Base-by-base conservation (phyloP, 2,329 filamentous ascomycete genomes). In the Mycosphaerella sp. region DNA sequence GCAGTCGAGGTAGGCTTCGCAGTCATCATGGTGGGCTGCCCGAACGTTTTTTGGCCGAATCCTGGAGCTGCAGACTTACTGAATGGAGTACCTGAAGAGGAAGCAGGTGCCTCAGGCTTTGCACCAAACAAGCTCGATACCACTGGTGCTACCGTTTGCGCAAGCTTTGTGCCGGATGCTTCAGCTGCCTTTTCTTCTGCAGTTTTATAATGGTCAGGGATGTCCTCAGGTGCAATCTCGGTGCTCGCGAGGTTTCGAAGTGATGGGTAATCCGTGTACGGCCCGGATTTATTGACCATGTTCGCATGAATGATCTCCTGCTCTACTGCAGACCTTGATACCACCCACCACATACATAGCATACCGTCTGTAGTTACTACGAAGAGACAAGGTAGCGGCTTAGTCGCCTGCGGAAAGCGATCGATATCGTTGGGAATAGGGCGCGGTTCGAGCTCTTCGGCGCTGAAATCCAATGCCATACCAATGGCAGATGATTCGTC, bases 281-380 rank as follows among this genome's bases (percentile, higher is more conserved):
- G 47, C 13, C 48, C 48, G 18, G 46, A 16, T 28, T 44, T 43
- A 25, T 54, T 34, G 8, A 56, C 44, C 13, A 56, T 56, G 14
- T 32, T 40, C n/a, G 52, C 21, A 28, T 54, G 47, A 13, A 45
- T 30, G 32, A 27, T 54, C 25, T 50, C 84, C 60, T 84, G 75
- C 53, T 84, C 81, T 55, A 98, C 83, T 1, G 91, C 89, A 37
- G 94, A 89, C 32, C 86, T 81, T 70, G 96, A 96, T 16, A 97
- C 79, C 39, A 97, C 72, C 88, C 91, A 96, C 89, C 91, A 98
- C 10, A 83, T 79, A 41, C 81, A 82, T 13, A 98, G 74, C 8
- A 95, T 73, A 57, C 93, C 93, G 63, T 96, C 88, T 59, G 95
- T 85, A 54, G 94, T 97, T 13, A 98, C 74, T 27, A 89, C 78